phyloP scores from a whole-genome alignment of 2,329 filamentous ascomycete species.

The Fusarium sp. region DNA sequence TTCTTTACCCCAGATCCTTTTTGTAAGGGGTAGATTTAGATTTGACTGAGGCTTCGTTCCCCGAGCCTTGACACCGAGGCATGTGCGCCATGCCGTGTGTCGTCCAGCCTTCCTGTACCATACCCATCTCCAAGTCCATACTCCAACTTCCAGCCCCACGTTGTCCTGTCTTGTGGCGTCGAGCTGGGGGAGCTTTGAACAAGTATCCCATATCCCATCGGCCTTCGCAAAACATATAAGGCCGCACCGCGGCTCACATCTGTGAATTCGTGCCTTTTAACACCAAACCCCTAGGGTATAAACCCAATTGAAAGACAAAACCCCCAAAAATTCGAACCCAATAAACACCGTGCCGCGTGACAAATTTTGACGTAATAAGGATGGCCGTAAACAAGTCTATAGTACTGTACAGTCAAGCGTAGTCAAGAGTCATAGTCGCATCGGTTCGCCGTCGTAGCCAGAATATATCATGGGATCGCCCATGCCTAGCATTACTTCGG shows the following conservation, averaged over 20 bases:
- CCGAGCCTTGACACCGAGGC: conserved; percentile 13
- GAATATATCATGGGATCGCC: conserved; percentile 72
- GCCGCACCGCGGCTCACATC: conserved; percentile 17
- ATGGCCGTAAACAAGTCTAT: conserved; percentile 50
- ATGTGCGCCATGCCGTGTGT: conserved; percentile 2
- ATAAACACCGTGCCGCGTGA: conserved; percentile 46
- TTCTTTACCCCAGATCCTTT: conserved; percentile 18
- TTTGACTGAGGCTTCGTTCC: conserved; percentile 12
- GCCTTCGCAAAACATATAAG: conserved; percentile 30
- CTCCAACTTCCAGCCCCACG: conserved; percentile 16
- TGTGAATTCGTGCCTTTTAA: conserved; percentile 24
- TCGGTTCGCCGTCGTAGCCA: conserved; percentile 63
- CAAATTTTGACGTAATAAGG: conserved; percentile 42
- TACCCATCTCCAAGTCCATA: conserved; percentile 6
- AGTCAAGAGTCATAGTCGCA: conserved; percentile 56
- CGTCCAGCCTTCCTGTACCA: conserved; percentile 14
- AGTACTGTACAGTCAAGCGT: conserved; percentile 43
- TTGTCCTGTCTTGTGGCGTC: conserved; percentile 19
- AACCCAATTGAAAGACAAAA: conserved; percentile 18
- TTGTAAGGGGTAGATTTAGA: conserved; percentile 7
- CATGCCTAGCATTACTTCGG: conserved; percentile 71
- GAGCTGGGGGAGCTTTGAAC: conserved; percentile 15
- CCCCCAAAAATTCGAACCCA: conserved; percentile 11
- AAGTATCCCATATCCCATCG: conserved; percentile 21
- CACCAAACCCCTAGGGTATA: conserved; percentile 31